A percentile compares a stretch with the other conserved stretches of the same genome.
Conservation (phyloP, 2,329 filamentous ascomycete genomes). For the Aureobasidium sp. region DNA sequence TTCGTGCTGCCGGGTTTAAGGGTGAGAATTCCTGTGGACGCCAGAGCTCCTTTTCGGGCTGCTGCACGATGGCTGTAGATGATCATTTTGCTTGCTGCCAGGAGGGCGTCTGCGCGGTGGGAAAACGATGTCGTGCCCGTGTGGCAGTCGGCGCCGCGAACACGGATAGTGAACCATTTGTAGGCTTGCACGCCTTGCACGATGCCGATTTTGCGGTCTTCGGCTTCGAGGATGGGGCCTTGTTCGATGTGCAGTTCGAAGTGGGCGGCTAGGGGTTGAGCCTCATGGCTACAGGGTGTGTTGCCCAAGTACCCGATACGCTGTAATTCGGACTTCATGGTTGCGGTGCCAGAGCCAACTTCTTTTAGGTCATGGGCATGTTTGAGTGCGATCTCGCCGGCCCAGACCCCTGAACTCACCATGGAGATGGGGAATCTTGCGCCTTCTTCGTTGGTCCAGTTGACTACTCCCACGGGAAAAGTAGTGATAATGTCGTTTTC, state of each 20-base stretch:
- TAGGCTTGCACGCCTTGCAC: conserved; percentile 70
- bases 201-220: conserved; percentile 57
- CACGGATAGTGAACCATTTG: conserved; percentile 59
- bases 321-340: conserved; percentile 61
- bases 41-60: conserved; percentile 52
- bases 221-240: conserved; percentile 64
- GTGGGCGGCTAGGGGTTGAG: conserved; percentile 64
- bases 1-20: conserved; percentile 64
- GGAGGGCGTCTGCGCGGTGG: conserved; percentile 60
- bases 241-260: conserved; percentile 86
- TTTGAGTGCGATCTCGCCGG: conserved; percentile 57
- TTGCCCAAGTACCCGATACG: conserved; percentile 64
- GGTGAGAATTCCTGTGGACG: conserved; percentile 63
- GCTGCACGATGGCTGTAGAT: conserved; percentile 58
- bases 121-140: conserved; percentile 67
- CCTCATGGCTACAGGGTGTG: conserved; percentile 50
- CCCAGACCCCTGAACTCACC: conserved; percentile 70
- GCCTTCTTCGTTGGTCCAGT: conserved; percentile 80
- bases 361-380: conserved; percentile 56
- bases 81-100: conserved; percentile 62
- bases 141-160: conserved; percentile 62
- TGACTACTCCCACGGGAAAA: conserved; percentile 66
- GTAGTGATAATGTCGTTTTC: conserved; percentile 63
- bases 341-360: conserved; percentile 53
- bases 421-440: conserved; percentile 72